Percentiles rank a stretch among this genome's conserved stretches.
These are phyloP conservation scores for Globisporangium camurandrum DNA, from an alignment of 352 stramenopile species.

Conservation along the genomic window DNA sequence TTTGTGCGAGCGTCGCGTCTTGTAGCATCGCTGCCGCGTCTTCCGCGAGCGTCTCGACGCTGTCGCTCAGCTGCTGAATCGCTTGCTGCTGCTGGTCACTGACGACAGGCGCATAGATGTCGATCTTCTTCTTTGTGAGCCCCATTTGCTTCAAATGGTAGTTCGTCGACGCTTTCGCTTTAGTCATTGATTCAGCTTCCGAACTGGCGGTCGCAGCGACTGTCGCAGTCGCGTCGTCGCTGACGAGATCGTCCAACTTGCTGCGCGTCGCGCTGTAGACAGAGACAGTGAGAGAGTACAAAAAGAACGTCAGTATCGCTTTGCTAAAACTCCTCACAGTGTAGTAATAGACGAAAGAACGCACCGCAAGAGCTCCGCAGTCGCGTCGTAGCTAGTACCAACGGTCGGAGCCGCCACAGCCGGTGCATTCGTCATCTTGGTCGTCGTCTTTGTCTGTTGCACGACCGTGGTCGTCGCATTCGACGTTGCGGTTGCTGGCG, in stretches of 20 bases:
- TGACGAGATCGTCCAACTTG: constrained; percentile 27
- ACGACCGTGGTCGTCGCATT: neutral
- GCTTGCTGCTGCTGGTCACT: constrained; percentile 65
- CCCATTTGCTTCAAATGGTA: constrained; percentile 79
- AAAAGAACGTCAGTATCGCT: neutral
- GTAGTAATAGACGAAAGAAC: too few relatives aligned
- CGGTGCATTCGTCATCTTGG: too few relatives aligned
- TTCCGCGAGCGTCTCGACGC: constrained; percentile 25
- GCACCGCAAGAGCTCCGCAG: constrained; percentile 25
- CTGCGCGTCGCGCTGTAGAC: constrained; percentile 20
- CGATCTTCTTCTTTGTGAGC: constrained; percentile 56
- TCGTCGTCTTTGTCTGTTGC: constrained; percentile 5
- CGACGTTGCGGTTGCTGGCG: neutral
- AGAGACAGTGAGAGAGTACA: neutral
- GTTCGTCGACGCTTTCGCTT: constrained; percentile 63
- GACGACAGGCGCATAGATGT: constrained; percentile 66
- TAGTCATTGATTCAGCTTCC: too few relatives aligned
- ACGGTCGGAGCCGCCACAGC: neutral
- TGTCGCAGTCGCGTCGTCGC: constrained; percentile 8
- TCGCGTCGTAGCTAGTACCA: constrained; percentile 15
- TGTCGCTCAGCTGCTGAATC: constrained; percentile 50
- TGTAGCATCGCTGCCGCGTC: constrained; percentile 19
- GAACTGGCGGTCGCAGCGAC: neutral
- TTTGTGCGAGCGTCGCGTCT: too few relatives aligned
- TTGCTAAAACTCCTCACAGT: too few relatives aligned